phyloP scores from a whole-genome alignment of 352 stramenopile genomes.

The Pythium volutum region DNA sequence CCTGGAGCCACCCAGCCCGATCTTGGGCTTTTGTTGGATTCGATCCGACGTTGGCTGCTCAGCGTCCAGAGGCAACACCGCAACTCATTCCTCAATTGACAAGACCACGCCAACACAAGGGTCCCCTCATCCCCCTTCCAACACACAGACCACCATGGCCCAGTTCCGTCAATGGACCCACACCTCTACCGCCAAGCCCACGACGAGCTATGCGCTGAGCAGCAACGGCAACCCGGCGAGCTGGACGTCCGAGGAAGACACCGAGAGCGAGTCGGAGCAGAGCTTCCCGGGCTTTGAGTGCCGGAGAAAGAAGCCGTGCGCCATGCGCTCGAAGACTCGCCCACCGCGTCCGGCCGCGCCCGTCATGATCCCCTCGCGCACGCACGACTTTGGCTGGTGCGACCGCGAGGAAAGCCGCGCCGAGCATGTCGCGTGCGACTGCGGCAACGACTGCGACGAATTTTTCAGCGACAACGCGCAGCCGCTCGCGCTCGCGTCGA shows the following conservation, averaged over 20 bases:
- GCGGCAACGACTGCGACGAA: conserved; percentile 39
- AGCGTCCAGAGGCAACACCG: background rate
- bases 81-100: conserved; percentile 32
- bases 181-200: background rate
- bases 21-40: conserved; percentile 12
- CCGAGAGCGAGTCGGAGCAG: conserved; percentile 63
- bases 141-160: conserved; percentile 13
- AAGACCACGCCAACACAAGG: conserved; percentile 10
- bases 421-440: conserved; percentile 32
- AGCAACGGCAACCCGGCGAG: conserved; percentile 26
- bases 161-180: conserved; percentile 18
- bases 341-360: conserved; percentile 19
- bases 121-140: background rate
- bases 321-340: conserved; percentile 25
- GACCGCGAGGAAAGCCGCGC: conserved; percentile 39
- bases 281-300: conserved; percentile 47
- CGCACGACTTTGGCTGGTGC: conserved; percentile 44
- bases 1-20: conserved; percentile 1
- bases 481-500: conserved; percentile 15
- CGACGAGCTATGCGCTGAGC: background rate
- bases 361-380: conserved; percentile 30
- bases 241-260: conserved; percentile 59
- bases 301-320: conserved; percentile 45
- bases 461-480: conserved; percentile 25
- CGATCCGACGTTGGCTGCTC: conserved; percentile 5